phyloP scores from a whole-genome alignment of 192 early-diverging fungal species.

The Coemansia sp. region DNA sequence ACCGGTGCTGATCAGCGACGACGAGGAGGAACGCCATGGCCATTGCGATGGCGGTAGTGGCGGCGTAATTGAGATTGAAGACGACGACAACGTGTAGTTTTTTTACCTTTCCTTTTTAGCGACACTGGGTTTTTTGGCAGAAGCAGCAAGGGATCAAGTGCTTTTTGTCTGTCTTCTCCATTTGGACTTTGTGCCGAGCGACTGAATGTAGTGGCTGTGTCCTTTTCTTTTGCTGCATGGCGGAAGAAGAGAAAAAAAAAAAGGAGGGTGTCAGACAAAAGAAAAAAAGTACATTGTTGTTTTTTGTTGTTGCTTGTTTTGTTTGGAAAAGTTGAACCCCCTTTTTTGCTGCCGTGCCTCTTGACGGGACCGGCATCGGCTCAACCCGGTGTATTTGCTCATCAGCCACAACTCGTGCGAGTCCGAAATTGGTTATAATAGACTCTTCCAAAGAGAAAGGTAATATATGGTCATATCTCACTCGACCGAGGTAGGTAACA shows the following conservation, averaged over 20 bases:
- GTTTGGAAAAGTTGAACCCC: neutral
- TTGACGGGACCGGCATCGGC: neutral
- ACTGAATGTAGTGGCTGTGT: too few relatives aligned
- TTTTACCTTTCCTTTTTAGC: neutral
- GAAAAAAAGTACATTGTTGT: too few relatives aligned
- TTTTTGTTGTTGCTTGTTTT: neutral
- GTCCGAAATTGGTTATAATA: neutral
- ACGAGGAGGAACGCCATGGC: neutral
- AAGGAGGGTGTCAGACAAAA: too few relatives aligned
- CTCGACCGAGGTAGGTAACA: neutral
- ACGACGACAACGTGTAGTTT: neutral
- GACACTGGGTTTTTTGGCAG: too few relatives aligned
- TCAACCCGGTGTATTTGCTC: neutral
- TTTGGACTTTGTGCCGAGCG: too few relatives aligned
- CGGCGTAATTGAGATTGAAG: neutral
- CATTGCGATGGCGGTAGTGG: too few relatives aligned
- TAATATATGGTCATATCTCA: neutral
- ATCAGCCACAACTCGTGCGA: neutral
- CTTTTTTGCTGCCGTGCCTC: too few relatives aligned
- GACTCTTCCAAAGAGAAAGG: neutral
- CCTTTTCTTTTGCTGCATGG: too few relatives aligned
- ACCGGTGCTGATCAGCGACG: conserved; percentile 11
- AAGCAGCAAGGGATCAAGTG: too few relatives aligned
- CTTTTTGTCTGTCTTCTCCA: too few relatives aligned
- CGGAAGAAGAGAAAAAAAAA: too few relatives aligned